Evolutionary conservation across 768 basidiomycete species (phyloP).

Genomic region (Mycena metata): DNA sequence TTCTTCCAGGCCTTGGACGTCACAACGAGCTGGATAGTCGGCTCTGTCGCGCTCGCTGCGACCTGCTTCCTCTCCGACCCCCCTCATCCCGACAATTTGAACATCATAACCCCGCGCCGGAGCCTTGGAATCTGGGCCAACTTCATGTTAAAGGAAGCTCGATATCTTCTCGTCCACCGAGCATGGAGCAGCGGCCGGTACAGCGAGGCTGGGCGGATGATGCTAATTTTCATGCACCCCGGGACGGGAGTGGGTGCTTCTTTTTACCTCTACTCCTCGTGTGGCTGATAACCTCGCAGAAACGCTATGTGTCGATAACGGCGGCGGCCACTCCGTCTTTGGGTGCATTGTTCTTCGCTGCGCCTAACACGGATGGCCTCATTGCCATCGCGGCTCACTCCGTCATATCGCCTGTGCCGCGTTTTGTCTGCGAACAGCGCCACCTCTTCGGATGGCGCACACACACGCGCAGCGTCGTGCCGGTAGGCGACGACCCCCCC

Average conservation of each 20-base stretch:
- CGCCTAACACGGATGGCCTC: constrained; percentile 6
- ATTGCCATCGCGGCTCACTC: neutral
- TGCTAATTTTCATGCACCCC: neutral
- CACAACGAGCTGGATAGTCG: neutral
- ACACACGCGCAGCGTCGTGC: too few relatives aligned
- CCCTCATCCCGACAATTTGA: neutral
- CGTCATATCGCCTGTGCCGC: neutral
- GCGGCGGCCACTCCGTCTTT: neutral
- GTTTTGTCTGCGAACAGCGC: neutral
- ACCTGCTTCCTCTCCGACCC: neutral
- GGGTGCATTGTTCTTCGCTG: neutral
- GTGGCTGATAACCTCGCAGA: too few relatives aligned
- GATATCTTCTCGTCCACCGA: neutral
- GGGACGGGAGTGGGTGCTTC: neutral
- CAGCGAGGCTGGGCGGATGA: neutral
- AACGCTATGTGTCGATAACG: neutral
- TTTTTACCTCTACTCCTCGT: too few relatives aligned
- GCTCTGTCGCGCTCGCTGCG: neutral
- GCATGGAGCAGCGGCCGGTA: neutral
- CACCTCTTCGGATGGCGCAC: neutral
- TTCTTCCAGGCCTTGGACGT: neutral
- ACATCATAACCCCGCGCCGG: neutral
- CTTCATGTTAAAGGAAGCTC: neutral
- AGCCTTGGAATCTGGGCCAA: neutral
- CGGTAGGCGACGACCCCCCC: too few relatives aligned